Evolutionary conservation across 2,329 filamentous ascomycete genomes (phyloP).

Genomic region (Pseudocercospora macadamiae): DNA sequence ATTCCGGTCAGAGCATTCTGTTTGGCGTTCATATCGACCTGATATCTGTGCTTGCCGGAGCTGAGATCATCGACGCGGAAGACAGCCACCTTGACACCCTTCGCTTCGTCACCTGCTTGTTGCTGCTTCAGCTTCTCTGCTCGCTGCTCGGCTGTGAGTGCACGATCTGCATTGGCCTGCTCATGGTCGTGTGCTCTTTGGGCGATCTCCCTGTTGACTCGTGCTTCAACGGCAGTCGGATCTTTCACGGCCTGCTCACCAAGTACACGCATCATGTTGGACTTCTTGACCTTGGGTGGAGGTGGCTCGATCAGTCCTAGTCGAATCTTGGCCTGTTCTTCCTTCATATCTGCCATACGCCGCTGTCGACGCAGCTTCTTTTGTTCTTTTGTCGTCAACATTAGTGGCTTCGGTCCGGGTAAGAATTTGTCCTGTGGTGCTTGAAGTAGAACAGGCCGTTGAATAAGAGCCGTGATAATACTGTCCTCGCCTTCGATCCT

Average conservation of each 20-base stretch:
- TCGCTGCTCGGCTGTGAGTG: constrained; percentile 83
- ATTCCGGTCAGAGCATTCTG: constrained; percentile 84
- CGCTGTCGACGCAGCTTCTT: constrained; percentile 87
- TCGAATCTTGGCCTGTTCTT: constrained; percentile 93
- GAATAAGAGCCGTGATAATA: constrained; percentile 87
- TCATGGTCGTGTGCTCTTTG: constrained; percentile 81
- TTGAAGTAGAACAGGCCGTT: constrained; percentile 88
- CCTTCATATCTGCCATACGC: constrained; percentile 90
- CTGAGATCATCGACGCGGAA: constrained; percentile 89
- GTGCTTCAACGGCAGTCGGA: constrained; percentile 92
- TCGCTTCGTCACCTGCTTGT: constrained; percentile 84
- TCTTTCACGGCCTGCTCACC: constrained; percentile 93
- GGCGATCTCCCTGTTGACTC: constrained; percentile 89
- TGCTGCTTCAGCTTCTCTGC: constrained; percentile 81
- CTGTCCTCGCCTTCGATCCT: constrained; percentile 79
- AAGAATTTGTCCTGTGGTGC: constrained; percentile 86
- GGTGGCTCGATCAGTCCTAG: constrained; percentile 87
- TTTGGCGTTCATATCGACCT: constrained; percentile 89
- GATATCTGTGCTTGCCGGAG: constrained; percentile 89
- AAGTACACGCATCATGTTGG: constrained; percentile 94
- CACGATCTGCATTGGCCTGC: constrained; percentile 77
- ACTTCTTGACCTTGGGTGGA: constrained; percentile 94
- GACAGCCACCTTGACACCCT: constrained; percentile 82
- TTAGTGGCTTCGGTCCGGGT: constrained; percentile 83
- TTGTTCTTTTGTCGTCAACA: constrained; percentile 86